Percentiles rank a stretch among this genome's conserved stretches.
These are phyloP conservation scores for Chaetothyriales sp. DNA, from an alignment of 2,329 filamentous ascomycete species.

Conservation along the genomic window DNA sequence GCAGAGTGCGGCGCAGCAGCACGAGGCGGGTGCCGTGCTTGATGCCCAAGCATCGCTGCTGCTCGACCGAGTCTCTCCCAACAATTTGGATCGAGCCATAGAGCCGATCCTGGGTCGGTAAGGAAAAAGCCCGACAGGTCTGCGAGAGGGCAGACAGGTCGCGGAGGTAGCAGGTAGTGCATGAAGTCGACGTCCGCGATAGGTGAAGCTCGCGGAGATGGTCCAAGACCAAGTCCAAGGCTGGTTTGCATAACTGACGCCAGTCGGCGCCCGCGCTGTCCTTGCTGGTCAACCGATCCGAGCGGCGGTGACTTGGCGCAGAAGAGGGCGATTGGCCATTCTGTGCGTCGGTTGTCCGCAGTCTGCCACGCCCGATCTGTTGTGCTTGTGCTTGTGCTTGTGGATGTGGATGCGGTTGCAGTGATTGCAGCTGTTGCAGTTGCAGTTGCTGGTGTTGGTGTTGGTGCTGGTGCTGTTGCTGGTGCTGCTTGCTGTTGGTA, in stretches of 20 bases:
- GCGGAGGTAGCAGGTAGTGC: constrained; percentile 38
- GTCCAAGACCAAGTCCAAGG: constrained; percentile 40
- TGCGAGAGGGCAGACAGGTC: constrained; percentile 26
- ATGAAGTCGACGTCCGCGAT: constrained; percentile 26
- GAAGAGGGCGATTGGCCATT: not conserved
- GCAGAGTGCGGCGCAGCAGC: constrained; percentile 36
- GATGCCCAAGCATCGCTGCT: not conserved
- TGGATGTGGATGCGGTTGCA: not conserved
- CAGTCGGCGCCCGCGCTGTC: constrained; percentile 1
- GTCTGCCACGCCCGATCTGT: not conserved
- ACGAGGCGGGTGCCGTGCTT: not conserved
- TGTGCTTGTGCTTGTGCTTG: not conserved
- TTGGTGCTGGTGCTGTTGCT: not conserved
- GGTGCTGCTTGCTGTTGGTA: not conserved
- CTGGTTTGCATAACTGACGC: constrained; percentile 35
- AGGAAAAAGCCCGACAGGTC: not conserved
- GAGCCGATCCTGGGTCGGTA: not conserved
- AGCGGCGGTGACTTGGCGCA: not conserved
- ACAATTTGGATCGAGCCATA: not conserved
- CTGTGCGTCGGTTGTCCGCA: too few relatives aligned
- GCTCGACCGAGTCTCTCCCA: not conserved
- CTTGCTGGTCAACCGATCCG: not conserved
- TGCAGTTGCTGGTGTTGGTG: too few relatives aligned
- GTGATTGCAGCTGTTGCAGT: too few relatives aligned
- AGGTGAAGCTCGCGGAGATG: constrained; percentile 35